Conservation (phyloP, 2,329 filamentous ascomycete genomes). For the Fusarium sp. region DNA sequence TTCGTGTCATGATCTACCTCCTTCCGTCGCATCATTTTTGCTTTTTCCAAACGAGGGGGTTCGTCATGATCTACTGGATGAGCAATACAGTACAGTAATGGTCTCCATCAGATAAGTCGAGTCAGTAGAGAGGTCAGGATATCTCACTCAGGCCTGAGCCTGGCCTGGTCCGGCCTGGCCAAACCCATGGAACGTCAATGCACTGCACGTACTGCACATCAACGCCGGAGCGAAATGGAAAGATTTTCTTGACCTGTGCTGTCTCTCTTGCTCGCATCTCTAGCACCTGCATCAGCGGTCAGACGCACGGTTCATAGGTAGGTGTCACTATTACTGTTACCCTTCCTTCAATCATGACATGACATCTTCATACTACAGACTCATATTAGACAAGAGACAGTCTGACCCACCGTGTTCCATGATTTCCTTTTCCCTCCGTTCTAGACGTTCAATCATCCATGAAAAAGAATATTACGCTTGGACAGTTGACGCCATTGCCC, state of each 20-base stretch:
- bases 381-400: background rate
- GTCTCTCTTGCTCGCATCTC: background rate
- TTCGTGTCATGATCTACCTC: background rate
- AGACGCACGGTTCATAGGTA: background rate
- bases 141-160: background rate
- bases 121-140: background rate
- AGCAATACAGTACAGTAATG: background rate
- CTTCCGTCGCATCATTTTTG: background rate
- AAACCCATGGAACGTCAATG: background rate
- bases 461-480: slow-evolving; percentile 24
- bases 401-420: slow-evolving; percentile 38
- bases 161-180: background rate
- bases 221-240: background rate
- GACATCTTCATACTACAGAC: background rate
- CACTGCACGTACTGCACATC: slow-evolving; percentile 2
- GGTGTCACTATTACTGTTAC: background rate
- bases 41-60: background rate
- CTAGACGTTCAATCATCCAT: slow-evolving; percentile 36
- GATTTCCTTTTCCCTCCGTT: slow-evolving; percentile 27
- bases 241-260: background rate
- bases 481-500: slow-evolving; percentile 42
- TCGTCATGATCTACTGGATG: background rate
- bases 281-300: background rate
- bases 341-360: background rate
- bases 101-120: background rate